These are phyloP conservation scores for Arthrobotrys pseudoclavata DNA, from an alignment of 2,329 filamentous ascomycete species.

Conservation along the genomic window DNA sequence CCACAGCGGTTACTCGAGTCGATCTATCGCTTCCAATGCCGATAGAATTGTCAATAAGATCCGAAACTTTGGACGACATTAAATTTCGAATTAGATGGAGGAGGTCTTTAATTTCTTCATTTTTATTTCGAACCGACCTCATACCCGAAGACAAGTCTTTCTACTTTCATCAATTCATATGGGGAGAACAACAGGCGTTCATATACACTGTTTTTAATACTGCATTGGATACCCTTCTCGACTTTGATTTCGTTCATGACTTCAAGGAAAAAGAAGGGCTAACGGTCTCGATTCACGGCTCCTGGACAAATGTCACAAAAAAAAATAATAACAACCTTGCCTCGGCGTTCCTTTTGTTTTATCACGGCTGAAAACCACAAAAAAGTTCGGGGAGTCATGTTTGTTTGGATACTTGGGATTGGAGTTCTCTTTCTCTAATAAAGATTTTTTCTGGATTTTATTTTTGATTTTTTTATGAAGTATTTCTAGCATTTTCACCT, in stretches of 20 bases:
- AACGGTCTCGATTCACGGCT: slow-evolving; percentile 38
- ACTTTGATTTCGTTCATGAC: slow-evolving; percentile 3
- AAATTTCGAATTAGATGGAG: slow-evolving; percentile 15
- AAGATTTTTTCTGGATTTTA: slow-evolving; percentile 16
- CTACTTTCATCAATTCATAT: slow-evolving; percentile 29
- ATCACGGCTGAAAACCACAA: slow-evolving; percentile 47
- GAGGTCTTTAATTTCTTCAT: slow-evolving; percentile 16
- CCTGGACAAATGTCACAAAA: slow-evolving; percentile 37
- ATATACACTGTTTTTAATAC: slow-evolving; percentile 49
- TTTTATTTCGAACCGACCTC: slow-evolving; percentile 13
- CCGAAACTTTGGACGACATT: slow-evolving; percentile 57
- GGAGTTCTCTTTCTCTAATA: slow-evolving; percentile 56
- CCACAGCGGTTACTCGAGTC: slow-evolving; percentile 46
- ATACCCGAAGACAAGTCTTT: slow-evolving; percentile 36
- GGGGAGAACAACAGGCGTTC: slow-evolving; percentile 46
- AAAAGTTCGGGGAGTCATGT: slow-evolving; percentile 44
- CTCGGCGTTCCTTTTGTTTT: slow-evolving; percentile 40
- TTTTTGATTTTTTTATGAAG: slow-evolving; percentile 2
- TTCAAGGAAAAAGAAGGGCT: slow-evolving; percentile 2
- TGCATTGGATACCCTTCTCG: slow-evolving; percentile 32
- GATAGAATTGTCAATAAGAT: slow-evolving; percentile 58
- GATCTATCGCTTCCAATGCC: slow-evolving; percentile 51
- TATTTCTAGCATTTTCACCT: slow-evolving; percentile 47
- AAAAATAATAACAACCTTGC: slow-evolving; percentile 32
- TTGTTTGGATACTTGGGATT: slow-evolving; percentile 45